These are phyloP conservation scores for Microdochium paspali DNA, from an alignment of 2,329 filamentous ascomycete species.

Conservation along the genomic window DNA sequence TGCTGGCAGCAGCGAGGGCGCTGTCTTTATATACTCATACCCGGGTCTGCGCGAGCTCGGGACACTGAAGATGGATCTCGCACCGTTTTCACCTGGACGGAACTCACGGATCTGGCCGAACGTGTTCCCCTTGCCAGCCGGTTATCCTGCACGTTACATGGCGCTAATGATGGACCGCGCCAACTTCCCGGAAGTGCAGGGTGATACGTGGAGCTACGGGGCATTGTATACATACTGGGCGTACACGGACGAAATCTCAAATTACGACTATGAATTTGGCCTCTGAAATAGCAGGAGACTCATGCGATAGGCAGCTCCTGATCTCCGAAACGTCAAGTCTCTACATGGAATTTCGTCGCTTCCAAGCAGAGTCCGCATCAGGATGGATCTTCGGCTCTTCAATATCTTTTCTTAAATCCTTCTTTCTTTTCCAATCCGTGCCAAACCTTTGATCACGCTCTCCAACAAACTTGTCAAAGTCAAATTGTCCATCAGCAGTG, in stretches of 20 bases:
- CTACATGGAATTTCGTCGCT: slow-evolving; percentile 14
- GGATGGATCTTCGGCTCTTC: slow-evolving; percentile 29
- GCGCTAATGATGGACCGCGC: slow-evolving; percentile 2
- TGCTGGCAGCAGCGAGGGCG: background rate
- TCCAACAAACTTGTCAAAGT: slow-evolving; percentile 31
- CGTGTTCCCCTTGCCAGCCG: background rate
- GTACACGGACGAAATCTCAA: background rate
- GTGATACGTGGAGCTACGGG: slow-evolving; percentile 2
- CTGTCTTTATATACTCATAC: slow-evolving; percentile 1
- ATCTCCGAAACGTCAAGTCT: background rate
- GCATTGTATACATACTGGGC: slow-evolving; percentile 1
- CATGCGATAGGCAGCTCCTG: too few species aligned
- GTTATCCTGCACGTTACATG: slow-evolving; percentile 1
- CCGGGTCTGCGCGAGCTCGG: background rate
- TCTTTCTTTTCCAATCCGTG: slow-evolving; percentile 33
- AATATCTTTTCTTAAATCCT: slow-evolving; percentile 30
- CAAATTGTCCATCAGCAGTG: slow-evolving; percentile 37
- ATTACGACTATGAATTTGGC: background rate
- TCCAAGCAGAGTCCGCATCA: slow-evolving; percentile 17
- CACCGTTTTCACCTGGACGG: background rate
- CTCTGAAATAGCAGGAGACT: too few species aligned
- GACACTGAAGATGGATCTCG: slow-evolving; percentile 1
- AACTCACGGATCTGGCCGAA: slow-evolving; percentile 1
- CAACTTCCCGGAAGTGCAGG: slow-evolving; percentile 1
- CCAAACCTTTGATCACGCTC: slow-evolving; percentile 37